Evolutionary conservation across 2,329 filamentous ascomycete species (phyloP), one percentile per base, ranked within the genome.

Genomic region (Teratosphaeriaceae sp.): DNA sequence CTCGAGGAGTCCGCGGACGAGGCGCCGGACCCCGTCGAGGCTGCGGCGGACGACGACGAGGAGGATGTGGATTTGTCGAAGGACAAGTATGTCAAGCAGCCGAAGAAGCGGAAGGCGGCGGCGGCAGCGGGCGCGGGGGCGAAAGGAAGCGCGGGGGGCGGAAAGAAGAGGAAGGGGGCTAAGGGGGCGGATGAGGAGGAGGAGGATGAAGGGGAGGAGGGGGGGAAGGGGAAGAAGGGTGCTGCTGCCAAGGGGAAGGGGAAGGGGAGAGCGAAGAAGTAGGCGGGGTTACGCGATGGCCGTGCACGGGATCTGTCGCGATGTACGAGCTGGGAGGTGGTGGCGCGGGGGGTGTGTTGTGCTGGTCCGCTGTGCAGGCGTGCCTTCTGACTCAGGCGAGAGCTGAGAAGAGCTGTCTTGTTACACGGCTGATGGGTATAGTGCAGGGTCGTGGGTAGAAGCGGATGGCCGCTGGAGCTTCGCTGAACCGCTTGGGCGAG

Each of bases 71-170:
- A 94, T 61, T 64, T 97, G 40, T 88, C 84, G 59, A 94, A 90
- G 61, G 92, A 98, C 67, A 97, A 96, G 65, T 96, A 94, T 59
- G 89, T 97, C 62, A 94, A 92, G 65, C 77, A 84, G 60, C 87
- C 90, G 11, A 96, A 95, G 73, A 80, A 78, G 51, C 88, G 81
- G 63, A 63, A 67, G 12, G 58, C 69, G 38, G 62, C 63, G 22
- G 56, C 54, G 2, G 56, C 67, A 11, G 55, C 60, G 77, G 78
- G 60, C 3, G 56, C 66, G 12, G 54, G 60, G 77, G 78, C 60
- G 2, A 56, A 66, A 9, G 55, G 60, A 77, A 79, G 61, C 69
- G 70, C n/a, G 12, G 40, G 37, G 23, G 39, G 21, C 7, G 38
- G 49, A 34, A 67, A 64, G 43, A 71, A 69, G 53, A 61, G 59